phyloP scores from a whole-genome alignment of 306 rosid genomes.

The Mimosa bimucronata region DNA sequence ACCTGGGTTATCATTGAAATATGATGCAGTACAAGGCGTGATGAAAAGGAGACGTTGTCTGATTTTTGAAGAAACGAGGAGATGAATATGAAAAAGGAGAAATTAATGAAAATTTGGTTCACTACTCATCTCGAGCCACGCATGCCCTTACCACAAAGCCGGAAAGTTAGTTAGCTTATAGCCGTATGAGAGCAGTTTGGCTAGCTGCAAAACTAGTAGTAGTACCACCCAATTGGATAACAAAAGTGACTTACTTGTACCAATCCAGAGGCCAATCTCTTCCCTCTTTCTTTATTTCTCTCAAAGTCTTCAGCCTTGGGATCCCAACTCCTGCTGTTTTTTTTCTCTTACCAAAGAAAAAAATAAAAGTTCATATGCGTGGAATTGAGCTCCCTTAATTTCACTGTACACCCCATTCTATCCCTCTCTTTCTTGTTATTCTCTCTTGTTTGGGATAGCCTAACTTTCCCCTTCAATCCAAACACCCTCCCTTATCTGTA shows the following conservation, averaged over 20 bases:
- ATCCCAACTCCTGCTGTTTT: slow-evolving; percentile 51
- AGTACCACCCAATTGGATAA: slow-evolving; percentile 63
- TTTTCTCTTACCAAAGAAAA: too few relatives aligned
- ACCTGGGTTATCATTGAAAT: not conserved
- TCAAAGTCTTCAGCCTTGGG: slow-evolving; percentile 73
- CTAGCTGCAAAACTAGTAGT: slow-evolving; percentile 32
- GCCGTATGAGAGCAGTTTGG: slow-evolving; percentile 44
- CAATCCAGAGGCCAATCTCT: slow-evolving; percentile 60
- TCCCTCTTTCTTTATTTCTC: slow-evolving; percentile 49
- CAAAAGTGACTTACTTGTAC: slow-evolving; percentile 51
- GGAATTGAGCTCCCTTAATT: not conserved
- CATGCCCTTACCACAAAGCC: slow-evolving; percentile 49
- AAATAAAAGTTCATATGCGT: not conserved
- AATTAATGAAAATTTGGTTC: slow-evolving; percentile 24
- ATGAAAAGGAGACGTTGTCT: not conserved
- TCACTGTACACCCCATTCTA: slow-evolving; percentile 32
- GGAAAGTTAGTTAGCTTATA: slow-evolving; percentile 36
- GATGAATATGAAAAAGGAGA: not conserved
- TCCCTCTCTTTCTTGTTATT: slow-evolving; percentile 40
- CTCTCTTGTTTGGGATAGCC: slow-evolving; percentile 41
- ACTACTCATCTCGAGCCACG: slow-evolving; percentile 83
- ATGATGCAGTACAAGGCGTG: not conserved
- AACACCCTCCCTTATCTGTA: slow-evolving; percentile 24
- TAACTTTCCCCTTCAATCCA: slow-evolving; percentile 27
- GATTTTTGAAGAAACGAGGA: not conserved